A percentile compares a stretch with the other conserved stretches of the same genome.
Evolutionary conservation across 352 stramenopile genomes (phyloP).

Genomic region (Globisporangium uncinulatum): DNA sequence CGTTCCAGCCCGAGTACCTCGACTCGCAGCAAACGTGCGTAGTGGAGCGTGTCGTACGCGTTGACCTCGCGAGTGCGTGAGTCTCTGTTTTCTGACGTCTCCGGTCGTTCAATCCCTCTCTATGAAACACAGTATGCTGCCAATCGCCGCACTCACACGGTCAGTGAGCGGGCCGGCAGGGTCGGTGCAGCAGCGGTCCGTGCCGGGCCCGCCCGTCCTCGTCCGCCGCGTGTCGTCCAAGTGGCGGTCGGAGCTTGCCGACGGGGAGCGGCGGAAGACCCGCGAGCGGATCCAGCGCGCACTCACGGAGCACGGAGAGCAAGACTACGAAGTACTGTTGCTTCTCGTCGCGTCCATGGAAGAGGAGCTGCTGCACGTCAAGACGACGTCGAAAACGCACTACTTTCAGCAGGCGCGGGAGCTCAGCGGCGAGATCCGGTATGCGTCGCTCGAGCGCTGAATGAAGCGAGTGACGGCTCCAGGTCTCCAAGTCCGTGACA

Average conservation of each 20-base stretch:
- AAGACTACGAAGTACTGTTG: slow-evolving; percentile 63
- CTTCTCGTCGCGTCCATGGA: slow-evolving; percentile 62
- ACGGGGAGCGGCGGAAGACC: slow-evolving; percentile 50
- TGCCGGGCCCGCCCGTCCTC: slow-evolving; percentile 24
- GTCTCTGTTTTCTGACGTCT: too few relatives aligned
- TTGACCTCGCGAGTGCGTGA: too few relatives aligned
- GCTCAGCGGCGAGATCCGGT: slow-evolving; percentile 43
- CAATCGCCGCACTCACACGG: slow-evolving; percentile 2
- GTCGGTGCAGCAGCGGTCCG: neutral
- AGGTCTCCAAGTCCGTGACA: too few relatives aligned
- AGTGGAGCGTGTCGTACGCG: too few relatives aligned
- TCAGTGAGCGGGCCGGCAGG: slow-evolving; percentile 7
- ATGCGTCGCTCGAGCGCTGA: slow-evolving; percentile 38
- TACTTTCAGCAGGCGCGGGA: slow-evolving; percentile 57
- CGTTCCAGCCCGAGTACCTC: slow-evolving; percentile 4
- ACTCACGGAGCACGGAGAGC: slow-evolving; percentile 44
- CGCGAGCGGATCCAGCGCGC: slow-evolving; percentile 58
- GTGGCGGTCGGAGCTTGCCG: slow-evolving; percentile 58
- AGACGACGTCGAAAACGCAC: slow-evolving; percentile 56
- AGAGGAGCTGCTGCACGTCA: slow-evolving; percentile 75
- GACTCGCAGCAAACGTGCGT: slow-evolving; percentile 8
- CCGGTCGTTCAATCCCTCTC: neutral
- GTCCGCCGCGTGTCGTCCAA: slow-evolving; percentile 33
- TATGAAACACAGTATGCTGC: slow-evolving; percentile 5
- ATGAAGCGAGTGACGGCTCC: neutral